Evolutionary conservation across 78 protist genomes (phyloP).

Genomic region (Emiliania huxleyi): DNA sequence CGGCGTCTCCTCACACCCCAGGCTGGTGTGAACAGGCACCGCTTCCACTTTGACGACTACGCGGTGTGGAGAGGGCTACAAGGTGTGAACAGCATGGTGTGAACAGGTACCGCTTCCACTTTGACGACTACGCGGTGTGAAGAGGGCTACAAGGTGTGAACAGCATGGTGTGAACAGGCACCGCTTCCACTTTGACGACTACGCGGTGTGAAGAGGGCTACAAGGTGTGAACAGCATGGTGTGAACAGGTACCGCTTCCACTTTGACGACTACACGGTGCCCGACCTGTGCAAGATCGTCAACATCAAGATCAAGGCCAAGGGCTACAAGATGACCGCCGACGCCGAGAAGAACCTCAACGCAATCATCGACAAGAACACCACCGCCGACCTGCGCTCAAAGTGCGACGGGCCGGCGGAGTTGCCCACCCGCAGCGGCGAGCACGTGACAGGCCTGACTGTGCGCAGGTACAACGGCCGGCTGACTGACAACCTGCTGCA

Average conservation of each 20-base stretch:
- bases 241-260: slow-evolving; percentile 37
- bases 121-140: neutral
- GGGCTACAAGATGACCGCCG: neutral
- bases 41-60: slow-evolving; percentile 26
- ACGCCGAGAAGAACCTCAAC: neutral
- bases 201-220: neutral
- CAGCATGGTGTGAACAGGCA: too few relatives aligned
- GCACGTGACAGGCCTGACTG: too few relatives aligned
- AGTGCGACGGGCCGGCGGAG: too few relatives aligned
- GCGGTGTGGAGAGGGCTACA: neutral
- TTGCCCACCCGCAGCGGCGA: too few relatives aligned
- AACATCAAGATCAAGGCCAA: neutral
- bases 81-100: too few relatives aligned
- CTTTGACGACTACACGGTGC: slow-evolving; percentile 12
- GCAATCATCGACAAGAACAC: neutral
- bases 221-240: too few relatives aligned
- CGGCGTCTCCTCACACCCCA: too few relatives aligned
- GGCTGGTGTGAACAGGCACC: too few relatives aligned
- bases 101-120: slow-evolving; percentile 26
- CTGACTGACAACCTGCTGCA: slow-evolving; percentile 18
- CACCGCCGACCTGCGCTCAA: neutral
- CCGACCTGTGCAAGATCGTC: neutral
- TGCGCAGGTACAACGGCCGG: slow-evolving; percentile 23
- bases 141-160: neutral
- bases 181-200: slow-evolving; percentile 33